Evolutionary conservation across 225 moss, liverwort and hornwort genomes (phyloP).

Genomic region (Pseudisothecium myosuroides): DNA sequence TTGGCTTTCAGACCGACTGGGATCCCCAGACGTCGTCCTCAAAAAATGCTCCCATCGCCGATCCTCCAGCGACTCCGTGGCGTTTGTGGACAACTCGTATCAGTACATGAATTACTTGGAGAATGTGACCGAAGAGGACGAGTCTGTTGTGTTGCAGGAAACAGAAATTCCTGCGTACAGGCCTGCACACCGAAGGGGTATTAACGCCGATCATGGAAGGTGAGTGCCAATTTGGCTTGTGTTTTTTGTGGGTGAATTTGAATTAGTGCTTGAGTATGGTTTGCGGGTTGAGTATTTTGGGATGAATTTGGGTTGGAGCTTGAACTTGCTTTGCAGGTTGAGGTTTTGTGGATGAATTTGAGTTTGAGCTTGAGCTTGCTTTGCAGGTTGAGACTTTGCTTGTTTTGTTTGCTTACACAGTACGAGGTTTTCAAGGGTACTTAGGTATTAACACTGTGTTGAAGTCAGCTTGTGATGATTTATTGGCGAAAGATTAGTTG

Average conservation of each 20-base stretch:
- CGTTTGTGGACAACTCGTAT: slow-evolving; percentile 68
- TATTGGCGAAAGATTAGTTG: background rate
- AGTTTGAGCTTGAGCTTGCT: background rate
- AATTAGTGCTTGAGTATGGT: background rate
- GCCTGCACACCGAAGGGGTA: slow-evolving; percentile 18
- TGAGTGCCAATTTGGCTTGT: background rate
- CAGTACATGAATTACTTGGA: slow-evolving; percentile 58
- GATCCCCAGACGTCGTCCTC: slow-evolving; percentile 46
- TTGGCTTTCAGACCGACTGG: slow-evolving; percentile 67
- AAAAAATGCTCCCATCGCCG: slow-evolving; percentile 84
- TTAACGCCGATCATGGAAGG: slow-evolving; percentile 31
- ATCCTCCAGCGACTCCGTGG: slow-evolving; percentile 85
- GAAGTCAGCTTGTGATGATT: background rate
- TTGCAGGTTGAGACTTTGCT: background rate
- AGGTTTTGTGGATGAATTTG: background rate
- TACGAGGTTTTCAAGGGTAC: background rate
- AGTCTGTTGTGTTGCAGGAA: slow-evolving; percentile 20
- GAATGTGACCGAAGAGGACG: slow-evolving; percentile 75
- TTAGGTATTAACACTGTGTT: background rate
- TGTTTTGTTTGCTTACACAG: background rate
- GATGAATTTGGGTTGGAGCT: background rate
- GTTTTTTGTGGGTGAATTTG: background rate
- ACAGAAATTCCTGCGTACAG: background rate
- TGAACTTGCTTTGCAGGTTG: background rate
- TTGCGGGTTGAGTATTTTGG: background rate